Evolutionary conservation across 1,284 basidiomycete genomes (phyloP), one percentile per base, ranked within the genome.

Genomic region (Schizophyllum amplum): DNA sequence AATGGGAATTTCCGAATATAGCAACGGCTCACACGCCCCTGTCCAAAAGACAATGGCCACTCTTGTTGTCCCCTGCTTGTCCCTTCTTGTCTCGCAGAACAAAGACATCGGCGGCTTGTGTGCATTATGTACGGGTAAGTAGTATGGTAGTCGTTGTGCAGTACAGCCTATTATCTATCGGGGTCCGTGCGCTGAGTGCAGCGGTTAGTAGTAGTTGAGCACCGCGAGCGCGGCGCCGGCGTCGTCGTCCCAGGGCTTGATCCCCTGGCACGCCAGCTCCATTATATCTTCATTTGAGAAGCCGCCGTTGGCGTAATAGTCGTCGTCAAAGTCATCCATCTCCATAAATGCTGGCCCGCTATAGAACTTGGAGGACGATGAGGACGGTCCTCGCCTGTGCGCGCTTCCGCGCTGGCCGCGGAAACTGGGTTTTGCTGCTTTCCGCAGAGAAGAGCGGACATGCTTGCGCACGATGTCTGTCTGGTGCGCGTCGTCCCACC

Each of bases 201-300:
- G 3, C 33, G 33, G 11, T 42, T 42, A 42, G 33, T 42, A 42
- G 33, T 42, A 42, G 33, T 17, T 17, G 33, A 42, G 33, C 4
- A 42, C 33, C 33, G 33, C 33, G 2, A 42, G 33, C 3, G 17
- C 33, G 33, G 11, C 48, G 48, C 48, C 48, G 13, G 76, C 75
- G 60, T 74, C 72, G 9, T 76, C 71, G 21, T 78, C 75, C 73
- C 75, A 77, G 4, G 75, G 75, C 57, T 75, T 78, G 2, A 78
- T 69, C 0, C 75, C 75, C 4, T 76, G 67, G 51, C 55, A 66
- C 13, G 69, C 4, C 11, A 77, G 65, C 55, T 77, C 76, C 1
- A 69, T 58, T n/a, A 69, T 58, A 7, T 76, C 66, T 17, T 65
- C 68, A 2, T 69, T 57, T 1, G 70, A 72, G 58, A 76, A 76